Percentiles rank a stretch among this genome's conserved stretches.
These are phyloP conservation scores for Cyclotella baltica DNA, from an alignment of 108 stramenopile species.

Conservation along the genomic window DNA sequence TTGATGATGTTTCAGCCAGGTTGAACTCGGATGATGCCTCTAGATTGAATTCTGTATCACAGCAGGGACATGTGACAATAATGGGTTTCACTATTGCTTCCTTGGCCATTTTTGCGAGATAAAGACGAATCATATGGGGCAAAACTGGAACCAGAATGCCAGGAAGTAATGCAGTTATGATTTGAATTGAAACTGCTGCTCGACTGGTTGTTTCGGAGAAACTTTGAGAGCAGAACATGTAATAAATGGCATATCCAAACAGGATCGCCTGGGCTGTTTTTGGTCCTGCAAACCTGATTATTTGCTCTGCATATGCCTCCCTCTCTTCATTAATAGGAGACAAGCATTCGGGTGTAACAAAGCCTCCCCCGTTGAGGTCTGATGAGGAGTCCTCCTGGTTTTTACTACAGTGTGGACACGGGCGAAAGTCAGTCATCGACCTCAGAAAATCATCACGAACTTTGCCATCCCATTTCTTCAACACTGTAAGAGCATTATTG, in stretches of 20 bases:
- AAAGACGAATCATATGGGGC: conserved; percentile 33
- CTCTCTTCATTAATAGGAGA: conserved; percentile 60
- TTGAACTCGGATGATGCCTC: conserved; percentile 53
- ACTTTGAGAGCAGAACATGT: conserved; percentile 28
- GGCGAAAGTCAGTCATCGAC: conserved; percentile 63
- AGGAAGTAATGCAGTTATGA: conserved; percentile 37
- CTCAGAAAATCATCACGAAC: conserved; percentile 61
- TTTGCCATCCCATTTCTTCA: conserved; percentile 62
- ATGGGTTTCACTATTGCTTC: conserved; percentile 55
- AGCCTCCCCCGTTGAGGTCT: conserved; percentile 57
- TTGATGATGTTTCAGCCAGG: conserved; percentile 11
- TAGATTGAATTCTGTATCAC: conserved; percentile 60
- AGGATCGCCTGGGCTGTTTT: conserved; percentile 9
- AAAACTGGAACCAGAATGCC: conserved; percentile 34
- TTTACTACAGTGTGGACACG: conserved; percentile 62
- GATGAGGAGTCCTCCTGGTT: conserved; percentile 12
- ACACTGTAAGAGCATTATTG: conserved; percentile 27
- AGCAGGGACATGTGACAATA: conserved; percentile 70
- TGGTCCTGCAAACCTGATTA: conserved; percentile 25
- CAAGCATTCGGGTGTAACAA: conserved; percentile 71
- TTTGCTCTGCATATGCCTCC: conserved; percentile 45
- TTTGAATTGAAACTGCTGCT: conserved; percentile 23
- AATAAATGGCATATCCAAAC: conserved; percentile 28
- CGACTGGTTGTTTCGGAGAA: conserved; percentile 6
- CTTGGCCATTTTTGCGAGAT: conserved; percentile 44